Evolutionary conservation across 352 stramenopile genomes (phyloP), one percentile per base, ranked within the genome.

Genomic region (Chrysophaeum taylorii): DNA sequence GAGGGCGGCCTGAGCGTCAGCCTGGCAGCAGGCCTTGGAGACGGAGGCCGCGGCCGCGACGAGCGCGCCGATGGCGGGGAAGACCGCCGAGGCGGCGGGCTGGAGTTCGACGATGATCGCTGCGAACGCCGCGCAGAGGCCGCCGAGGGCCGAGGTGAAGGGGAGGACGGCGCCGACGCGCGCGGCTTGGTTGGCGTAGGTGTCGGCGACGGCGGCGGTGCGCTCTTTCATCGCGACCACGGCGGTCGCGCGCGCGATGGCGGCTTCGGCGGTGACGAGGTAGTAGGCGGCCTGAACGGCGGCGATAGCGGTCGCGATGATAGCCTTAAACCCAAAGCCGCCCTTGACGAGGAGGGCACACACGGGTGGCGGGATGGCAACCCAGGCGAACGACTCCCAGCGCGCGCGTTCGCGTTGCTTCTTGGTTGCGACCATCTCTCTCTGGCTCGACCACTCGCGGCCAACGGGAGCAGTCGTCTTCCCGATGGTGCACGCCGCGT

Each of bases 181-280:
- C 42, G 81, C 72, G 27, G 77, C 81, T 71, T 88, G 83, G 66
- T 89, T 89, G 25, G 83, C 83, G 73, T 89, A 89, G 0, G 82
- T 86, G 75, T 89, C 83, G 73, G 76, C 81, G 35, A 89, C 77
- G 36, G 83, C 83, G 1, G 83, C 82, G 69, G 76, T 81, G 37
- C 83, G 76, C 42, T 76, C 70, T 63, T 89, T 87, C 15, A 86
- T 63, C 5, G 83, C 83, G 21, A 87, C 82, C 21, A 81, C 81
- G 73, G 87, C 82, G 4, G 75, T 79, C 0, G 81, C 81, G 37
- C 79, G n/a, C 2, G 80, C 76, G 45, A 89, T 43, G 38, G 71
- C 69, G 70, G 77, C 75, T 71, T 89, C 83, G 15, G 74, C 75
- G 53, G 79, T 52, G 7, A 79, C 75, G 33, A 89, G 69, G 76